Evolutionary conservation across 257 asterid genomes (phyloP).

Genomic region (Anisodus tanguticus): DNA sequence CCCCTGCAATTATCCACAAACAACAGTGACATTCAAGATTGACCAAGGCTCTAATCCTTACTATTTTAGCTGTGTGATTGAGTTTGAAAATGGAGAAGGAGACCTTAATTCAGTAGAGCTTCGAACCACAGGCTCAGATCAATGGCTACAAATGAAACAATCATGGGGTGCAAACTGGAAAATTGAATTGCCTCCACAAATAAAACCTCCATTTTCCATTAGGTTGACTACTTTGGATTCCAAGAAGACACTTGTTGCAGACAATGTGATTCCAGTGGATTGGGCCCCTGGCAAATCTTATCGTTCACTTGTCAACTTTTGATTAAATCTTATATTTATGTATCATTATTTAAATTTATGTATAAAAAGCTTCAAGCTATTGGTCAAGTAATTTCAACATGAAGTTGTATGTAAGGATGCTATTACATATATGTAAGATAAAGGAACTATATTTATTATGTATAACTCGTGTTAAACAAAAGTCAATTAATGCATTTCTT

Average conservation of each 20-base stretch:
- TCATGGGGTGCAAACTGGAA: constrained; percentile 47
- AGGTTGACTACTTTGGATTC: constrained; percentile 40
- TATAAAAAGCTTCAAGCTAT: neutral
- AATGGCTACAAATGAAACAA: constrained; percentile 43
- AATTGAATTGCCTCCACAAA: neutral
- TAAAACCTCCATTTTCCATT: constrained; percentile 44
- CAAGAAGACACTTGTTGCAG: constrained; percentile 17
- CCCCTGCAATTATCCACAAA: constrained; percentile 33
- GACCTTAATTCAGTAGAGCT: constrained; percentile 42
- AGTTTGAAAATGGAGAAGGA: constrained; percentile 49
- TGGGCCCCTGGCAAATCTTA: constrained; percentile 43
- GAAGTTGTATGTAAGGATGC: neutral
- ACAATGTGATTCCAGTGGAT: constrained; percentile 40
- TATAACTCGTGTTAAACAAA: too few relatives aligned
- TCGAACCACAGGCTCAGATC: constrained; percentile 26
- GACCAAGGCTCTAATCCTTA: constrained; percentile 36
- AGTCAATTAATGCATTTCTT: too few relatives aligned
- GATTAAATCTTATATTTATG: neutral
- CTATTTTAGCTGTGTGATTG: constrained; percentile 42
- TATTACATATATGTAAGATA: too few relatives aligned
- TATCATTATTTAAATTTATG: neutral
- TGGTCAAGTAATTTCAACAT: neutral
- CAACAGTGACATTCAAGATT: constrained; percentile 35
- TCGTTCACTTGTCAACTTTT: constrained; percentile 31
- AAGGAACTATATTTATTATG: too few relatives aligned